Evolutionary conservation across 2,329 filamentous ascomycete genomes (phyloP), one percentile per base, ranked within the genome.

Genomic region (Aspergillus tubingensis): DNA sequence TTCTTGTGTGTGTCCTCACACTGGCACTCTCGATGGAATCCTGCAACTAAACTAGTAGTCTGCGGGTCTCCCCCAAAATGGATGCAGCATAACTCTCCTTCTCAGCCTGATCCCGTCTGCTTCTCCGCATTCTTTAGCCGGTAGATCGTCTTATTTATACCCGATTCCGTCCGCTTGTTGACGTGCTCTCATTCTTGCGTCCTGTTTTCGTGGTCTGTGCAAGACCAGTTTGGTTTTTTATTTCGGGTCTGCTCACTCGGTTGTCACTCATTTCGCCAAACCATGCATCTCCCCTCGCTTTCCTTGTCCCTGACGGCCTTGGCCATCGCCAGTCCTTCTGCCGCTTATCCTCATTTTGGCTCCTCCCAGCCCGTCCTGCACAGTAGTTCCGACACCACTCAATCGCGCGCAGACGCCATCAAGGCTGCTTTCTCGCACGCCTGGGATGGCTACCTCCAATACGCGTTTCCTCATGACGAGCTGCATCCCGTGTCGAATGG

Each of bases 391-490:
- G 63, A 55, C n/a, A 63, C 44, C n/a, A 15, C 41, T 59, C 8
- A 70, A 65, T 60, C 70, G 8, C 75, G 86, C 65, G 83, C 87
- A 11, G 79, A 81, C 52, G 85, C 86, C 1, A 85, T 93, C 56
- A 88, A 86, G 71, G 83, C 86, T 57, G 87, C 87, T 0, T 94
- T 93, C 69, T 81, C 84, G 59, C 83, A 83, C 67, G 88, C 89
- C 2, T 93, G 90, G 89, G 77, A 87, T 60, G 89, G 88, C 2
- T 94, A 94, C 73, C 84, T 86, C 69, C 78, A 85, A 75, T 86
- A 91, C 76, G 91, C 91, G 0, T 93, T 91, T 63, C 90, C 89
- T 1, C 85, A 91, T 66, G 91, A 96, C 73, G 90, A 91, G 48
- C 79, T 96, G 8, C 81, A 80, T 62, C 91, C 92, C 0, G 80